Evolutionary conservation across 176 grass and related monocot genomes (phyloP).

Genomic region (Microstegium vimineum): DNA sequence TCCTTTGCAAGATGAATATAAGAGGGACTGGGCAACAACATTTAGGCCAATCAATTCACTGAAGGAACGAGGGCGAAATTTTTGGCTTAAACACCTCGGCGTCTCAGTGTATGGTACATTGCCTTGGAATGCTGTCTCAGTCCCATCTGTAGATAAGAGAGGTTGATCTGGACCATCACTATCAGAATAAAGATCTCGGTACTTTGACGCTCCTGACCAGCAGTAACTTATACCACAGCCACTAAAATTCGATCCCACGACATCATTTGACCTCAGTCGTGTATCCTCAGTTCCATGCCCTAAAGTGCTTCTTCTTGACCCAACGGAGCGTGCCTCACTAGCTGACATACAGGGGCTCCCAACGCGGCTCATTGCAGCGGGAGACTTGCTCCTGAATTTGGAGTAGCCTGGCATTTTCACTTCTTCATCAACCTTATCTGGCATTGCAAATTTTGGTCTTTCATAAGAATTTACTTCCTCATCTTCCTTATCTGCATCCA

Average conservation of each 20-base stretch:
- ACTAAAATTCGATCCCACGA: constrained; percentile 84
- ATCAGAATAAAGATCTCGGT: constrained; percentile 67
- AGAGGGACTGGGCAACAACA: constrained; percentile 82
- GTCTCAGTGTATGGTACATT: constrained; percentile 60
- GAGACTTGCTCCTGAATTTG: constrained; percentile 57
- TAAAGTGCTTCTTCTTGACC: constrained; percentile 41
- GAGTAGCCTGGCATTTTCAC: constrained; percentile 32
- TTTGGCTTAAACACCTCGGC: constrained; percentile 88
- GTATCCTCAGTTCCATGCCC: constrained; percentile 56
- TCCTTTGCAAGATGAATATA: constrained; percentile 80
- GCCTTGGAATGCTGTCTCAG: constrained; percentile 47
- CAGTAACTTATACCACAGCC: constrained; percentile 97
- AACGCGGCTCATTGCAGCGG: constrained; percentile 52
- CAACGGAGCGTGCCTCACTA: constrained; percentile 58
- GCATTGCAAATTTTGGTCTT: constrained; percentile 25
- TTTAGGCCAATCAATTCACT: constrained; percentile 84
- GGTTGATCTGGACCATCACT: constrained; percentile 86
- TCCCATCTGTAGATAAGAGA: constrained; percentile 61
- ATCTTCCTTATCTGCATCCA: constrained; percentile 54
- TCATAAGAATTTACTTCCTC: constrained; percentile 71
- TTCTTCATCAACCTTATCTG: constrained; percentile 35
- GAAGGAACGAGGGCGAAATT: constrained; percentile 85
- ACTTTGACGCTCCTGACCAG: constrained; percentile 92
- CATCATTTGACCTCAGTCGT: constrained; percentile 74
- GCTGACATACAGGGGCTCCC: constrained; percentile 77